phyloP scores from a whole-genome alignment of 139 green algal genomes.

The Chlorella sp. region DNA sequence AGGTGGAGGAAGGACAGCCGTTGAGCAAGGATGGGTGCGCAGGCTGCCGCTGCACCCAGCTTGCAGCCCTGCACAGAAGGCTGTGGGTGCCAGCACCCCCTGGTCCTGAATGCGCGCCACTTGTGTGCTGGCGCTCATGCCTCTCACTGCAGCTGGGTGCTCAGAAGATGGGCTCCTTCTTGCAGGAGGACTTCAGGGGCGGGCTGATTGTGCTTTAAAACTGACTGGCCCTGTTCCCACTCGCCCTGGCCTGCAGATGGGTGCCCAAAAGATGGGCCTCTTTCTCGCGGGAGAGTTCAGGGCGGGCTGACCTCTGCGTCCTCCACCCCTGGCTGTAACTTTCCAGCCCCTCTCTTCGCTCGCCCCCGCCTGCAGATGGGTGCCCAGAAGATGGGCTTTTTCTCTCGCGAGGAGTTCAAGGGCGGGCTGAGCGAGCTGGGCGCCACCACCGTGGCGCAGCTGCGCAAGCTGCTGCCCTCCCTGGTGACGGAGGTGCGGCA shows the following conservation, averaged over 20 bases:
- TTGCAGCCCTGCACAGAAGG: too few species aligned
- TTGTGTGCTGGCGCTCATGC: neutral
- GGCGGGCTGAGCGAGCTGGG: slow-evolving; percentile 30
- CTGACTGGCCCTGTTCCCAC: too few species aligned
- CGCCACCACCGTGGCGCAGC: slow-evolving; percentile 29
- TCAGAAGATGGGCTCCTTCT: slow-evolving; percentile 69
- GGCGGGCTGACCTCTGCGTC: neutral
- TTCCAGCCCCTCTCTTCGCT: too few species aligned
- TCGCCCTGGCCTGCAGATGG: neutral
- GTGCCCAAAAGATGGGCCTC: neutral
- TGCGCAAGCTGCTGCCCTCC: slow-evolving; percentile 48
- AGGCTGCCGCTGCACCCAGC: too few species aligned
- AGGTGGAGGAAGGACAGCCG: too few species aligned
- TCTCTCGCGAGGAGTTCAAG: slow-evolving; percentile 52
- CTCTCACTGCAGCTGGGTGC: slow-evolving; percentile 57
- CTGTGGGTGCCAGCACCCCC: too few species aligned
- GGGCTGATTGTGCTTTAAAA: slow-evolving; percentile 35
- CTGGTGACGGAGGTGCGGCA: slow-evolving; percentile 21
- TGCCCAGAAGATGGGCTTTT: slow-evolving; percentile 68
- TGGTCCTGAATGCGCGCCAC: too few species aligned
- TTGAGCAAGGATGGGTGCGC: too few species aligned
- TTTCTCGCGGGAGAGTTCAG: neutral
- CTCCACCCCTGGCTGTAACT: neutral
- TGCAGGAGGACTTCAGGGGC: slow-evolving; percentile 42
- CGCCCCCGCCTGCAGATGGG: slow-evolving; percentile 44